A percentile compares a stretch with the other conserved stretches of the same genome.
Evolutionary conservation across 257 asterid genomes (phyloP).

Genomic region (Fraxinus quadrangulata): DNA sequence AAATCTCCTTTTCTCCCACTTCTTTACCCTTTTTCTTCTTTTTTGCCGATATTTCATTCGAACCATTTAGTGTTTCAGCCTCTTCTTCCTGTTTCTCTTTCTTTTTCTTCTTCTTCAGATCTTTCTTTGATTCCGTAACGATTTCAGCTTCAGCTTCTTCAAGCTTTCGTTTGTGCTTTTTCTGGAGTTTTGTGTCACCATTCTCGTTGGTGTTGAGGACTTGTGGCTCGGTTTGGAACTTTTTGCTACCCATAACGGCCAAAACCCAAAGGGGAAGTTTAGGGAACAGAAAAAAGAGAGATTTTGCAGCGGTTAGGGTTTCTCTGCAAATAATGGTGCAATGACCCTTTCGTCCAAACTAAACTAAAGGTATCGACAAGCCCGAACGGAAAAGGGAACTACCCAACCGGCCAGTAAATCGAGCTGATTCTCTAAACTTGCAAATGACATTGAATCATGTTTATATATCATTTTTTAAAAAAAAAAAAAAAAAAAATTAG

Average conservation of each 20-base stretch:
- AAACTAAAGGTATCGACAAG: too few relatives aligned
- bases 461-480: too few relatives aligned
- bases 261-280: not conserved
- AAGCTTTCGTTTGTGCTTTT: conserved; percentile 62
- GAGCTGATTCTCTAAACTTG: too few relatives aligned
- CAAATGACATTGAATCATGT: too few relatives aligned
- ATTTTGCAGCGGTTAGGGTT: conserved; percentile 31
- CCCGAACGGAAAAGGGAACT: too few relatives aligned
- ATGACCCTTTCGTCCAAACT: too few relatives aligned
- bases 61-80: conserved; percentile 22
- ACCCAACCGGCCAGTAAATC: too few relatives aligned
- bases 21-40: conserved; percentile 34
- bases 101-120: conserved; percentile 30
- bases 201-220: conserved; percentile 33
- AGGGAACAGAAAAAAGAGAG: conserved; percentile 3
- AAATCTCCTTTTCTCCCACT: not conserved
- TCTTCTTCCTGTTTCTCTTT: conserved; percentile 27
- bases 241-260: conserved; percentile 39
- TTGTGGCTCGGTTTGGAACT: conserved; percentile 33
- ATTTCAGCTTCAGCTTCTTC: conserved; percentile 42
- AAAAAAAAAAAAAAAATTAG: too few relatives aligned
- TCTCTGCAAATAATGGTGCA: not conserved
- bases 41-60: conserved; percentile 28
- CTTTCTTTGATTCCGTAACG: conserved; percentile 39
- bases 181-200: conserved; percentile 43